Evolutionary conservation across 345 rosid species (phyloP).

Genomic region (Brassica incana): DNA sequence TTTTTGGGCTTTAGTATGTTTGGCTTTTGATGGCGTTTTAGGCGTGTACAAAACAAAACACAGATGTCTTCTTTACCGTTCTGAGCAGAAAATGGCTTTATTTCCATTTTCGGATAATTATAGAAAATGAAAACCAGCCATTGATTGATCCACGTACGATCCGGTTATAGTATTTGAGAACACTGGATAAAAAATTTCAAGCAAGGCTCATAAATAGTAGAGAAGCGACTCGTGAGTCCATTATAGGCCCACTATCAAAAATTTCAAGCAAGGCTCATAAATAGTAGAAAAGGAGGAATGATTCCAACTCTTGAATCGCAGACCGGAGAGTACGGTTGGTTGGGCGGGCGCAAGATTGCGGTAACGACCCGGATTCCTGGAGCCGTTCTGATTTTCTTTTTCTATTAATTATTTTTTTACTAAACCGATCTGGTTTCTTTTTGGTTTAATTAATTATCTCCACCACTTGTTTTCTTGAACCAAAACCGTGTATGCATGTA

Average conservation of each 20-base stretch:
- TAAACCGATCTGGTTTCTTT: too few relatives aligned
- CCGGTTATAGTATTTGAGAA: not conserved
- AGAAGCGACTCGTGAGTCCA: not conserved
- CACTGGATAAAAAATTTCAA: not conserved
- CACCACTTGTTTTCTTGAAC: too few relatives aligned
- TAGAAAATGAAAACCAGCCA: not conserved
- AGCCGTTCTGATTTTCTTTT: too few relatives aligned
- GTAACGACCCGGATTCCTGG: too few relatives aligned
- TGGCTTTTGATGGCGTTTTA: slow-evolving; percentile 31
- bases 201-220: not conserved
- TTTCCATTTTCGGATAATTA: slow-evolving; percentile 10
- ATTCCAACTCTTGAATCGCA: slow-evolving; percentile 54
- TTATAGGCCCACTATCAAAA: slow-evolving; percentile 1
- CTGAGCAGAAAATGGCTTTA: not conserved
- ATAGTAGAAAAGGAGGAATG: not conserved
- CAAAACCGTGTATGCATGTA: too few relatives aligned
- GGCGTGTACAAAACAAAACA: slow-evolving; percentile 20
- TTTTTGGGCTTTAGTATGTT: slow-evolving; percentile 20
- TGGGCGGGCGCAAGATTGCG: slow-evolving; percentile 44
- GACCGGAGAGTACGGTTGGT: slow-evolving; percentile 64
- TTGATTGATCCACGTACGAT: slow-evolving; percentile 8
- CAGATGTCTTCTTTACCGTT: slow-evolving; percentile 24
- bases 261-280: too few relatives aligned
- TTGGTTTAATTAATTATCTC: too few relatives aligned
- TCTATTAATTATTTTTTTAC: too few relatives aligned